These are phyloP conservation scores for Chlorociboria aeruginascens DNA, from an alignment of 495 filamentous ascomycete genomes.

Conservation along the genomic window DNA sequence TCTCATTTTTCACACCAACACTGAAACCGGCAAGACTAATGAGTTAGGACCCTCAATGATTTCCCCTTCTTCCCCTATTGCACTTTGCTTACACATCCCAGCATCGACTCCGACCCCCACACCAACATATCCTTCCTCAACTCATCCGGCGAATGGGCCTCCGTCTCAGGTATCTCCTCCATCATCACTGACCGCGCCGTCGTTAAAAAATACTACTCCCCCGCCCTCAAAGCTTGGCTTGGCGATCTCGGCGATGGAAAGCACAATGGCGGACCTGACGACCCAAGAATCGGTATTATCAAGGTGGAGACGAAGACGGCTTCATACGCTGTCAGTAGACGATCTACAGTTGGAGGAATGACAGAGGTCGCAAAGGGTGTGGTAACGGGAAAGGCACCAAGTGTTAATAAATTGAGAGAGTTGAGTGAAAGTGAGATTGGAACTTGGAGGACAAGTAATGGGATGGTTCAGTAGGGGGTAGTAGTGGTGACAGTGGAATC, in stretches of 20 bases:
- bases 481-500: no score
- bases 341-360: conserved; percentile 43
- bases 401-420: conserved; percentile 70
- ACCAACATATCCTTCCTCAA: conserved; percentile 83
- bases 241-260: conserved; percentile 82
- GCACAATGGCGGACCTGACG: conserved; percentile 71
- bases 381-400: conserved; percentile 57
- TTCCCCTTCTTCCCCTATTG: no score
- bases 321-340: conserved; percentile 45
- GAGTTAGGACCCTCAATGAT: conserved; percentile 32
- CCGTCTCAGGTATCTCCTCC: conserved; percentile 57
- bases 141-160: conserved; percentile 59
- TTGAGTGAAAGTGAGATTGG: conserved; percentile 55
- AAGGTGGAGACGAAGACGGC: conserved; percentile 49
- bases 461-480: conserved; percentile 24
- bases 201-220: conserved; percentile 69
- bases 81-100: no score
- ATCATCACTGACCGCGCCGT: conserved; percentile 55
- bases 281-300: conserved; percentile 69
- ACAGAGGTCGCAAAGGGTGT: conserved; percentile 67
- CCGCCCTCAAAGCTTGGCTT: conserved; percentile 71
- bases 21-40: conserved; percentile 82
- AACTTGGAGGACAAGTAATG: conserved; percentile 29
- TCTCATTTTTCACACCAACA: conserved; percentile 89
- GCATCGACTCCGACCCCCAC: conserved; percentile 55